Conservation (phyloP, 768 basidiomycete genomes). For the Tylopilus balloui region DNA sequence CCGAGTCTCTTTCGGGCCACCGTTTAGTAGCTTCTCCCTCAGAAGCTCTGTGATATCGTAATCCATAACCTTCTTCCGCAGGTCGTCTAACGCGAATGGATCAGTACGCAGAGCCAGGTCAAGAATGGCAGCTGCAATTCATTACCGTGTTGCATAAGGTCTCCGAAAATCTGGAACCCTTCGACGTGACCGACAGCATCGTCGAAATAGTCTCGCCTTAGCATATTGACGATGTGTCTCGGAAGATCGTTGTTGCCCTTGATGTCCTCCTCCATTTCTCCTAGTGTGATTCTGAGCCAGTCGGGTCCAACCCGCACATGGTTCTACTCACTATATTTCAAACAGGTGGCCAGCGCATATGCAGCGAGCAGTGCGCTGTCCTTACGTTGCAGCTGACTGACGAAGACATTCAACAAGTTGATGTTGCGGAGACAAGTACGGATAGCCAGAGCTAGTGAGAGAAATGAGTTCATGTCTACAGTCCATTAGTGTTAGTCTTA, state of each 20-base stretch:
- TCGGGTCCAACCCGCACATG: not conserved
- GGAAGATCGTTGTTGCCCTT: constrained; percentile 7
- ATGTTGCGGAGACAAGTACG: constrained; percentile 8
- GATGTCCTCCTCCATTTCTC: constrained; percentile 12
- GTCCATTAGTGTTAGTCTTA: not conserved
- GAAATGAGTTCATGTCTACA: not conserved
- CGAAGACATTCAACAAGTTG: constrained; percentile 6
- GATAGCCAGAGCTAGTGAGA: constrained; percentile 5
- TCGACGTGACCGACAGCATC: constrained; percentile 22
- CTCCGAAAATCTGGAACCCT: constrained; percentile 23
- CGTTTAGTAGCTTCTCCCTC: constrained; percentile 13
- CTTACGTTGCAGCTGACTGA: constrained; percentile 15
- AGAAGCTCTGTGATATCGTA: constrained; percentile 18
- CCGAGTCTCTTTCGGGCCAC: constrained; percentile 11
- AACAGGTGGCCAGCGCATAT: constrained; percentile 17
- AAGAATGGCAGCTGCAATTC: not conserved
- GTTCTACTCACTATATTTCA: constrained; percentile 14
- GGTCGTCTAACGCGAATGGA: constrained; percentile 1
- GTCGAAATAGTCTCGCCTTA: constrained; percentile 23
- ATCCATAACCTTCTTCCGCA: constrained; percentile 10
- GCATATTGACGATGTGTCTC: constrained; percentile 21
- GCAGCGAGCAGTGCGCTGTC: constrained; percentile 18
- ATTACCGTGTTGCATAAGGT: constrained; percentile 22
- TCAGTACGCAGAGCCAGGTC: constrained; percentile 1
- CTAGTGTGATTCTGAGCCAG: constrained; percentile 1